These are phyloP conservation scores for Serendipita vermifera DNA, from an alignment of 768 basidiomycete genomes.

Conservation along the genomic window DNA sequence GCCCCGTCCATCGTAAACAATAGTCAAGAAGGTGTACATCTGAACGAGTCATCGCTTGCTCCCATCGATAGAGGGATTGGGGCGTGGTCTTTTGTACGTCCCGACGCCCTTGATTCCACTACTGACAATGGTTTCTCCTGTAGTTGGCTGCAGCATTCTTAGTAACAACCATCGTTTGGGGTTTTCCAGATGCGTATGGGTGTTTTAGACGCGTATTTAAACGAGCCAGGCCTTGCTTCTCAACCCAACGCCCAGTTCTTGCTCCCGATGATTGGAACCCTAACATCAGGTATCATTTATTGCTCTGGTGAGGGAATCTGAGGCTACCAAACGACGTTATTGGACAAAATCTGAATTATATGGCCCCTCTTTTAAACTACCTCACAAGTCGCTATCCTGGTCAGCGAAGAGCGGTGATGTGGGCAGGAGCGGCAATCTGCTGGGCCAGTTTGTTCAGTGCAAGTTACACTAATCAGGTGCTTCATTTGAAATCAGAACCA, in stretches of 20 bases:
- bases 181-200: constrained; percentile 22
- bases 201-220: constrained; percentile 24
- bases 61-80: constrained; percentile 19
- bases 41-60: constrained; percentile 15
- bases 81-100: constrained; percentile 23
- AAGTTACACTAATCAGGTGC: constrained; percentile 21
- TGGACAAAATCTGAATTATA: too few species aligned
- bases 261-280: constrained; percentile 23
- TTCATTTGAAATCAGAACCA: neutral
- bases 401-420: constrained; percentile 17
- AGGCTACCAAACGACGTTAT: too few species aligned
- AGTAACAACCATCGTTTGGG: constrained; percentile 23
- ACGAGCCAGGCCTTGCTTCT: constrained; percentile 17
- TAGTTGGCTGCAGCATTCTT: constrained; percentile 22
- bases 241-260: constrained; percentile 19
- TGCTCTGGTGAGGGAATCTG: constrained; percentile 20
- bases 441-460: constrained; percentile 21
- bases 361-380: too few species aligned
- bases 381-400: constrained; percentile 18
- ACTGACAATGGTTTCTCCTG: neutral
- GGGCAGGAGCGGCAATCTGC: constrained; percentile 19
- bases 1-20: too few species aligned
- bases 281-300: constrained; percentile 24
- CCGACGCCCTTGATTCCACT: neutral
- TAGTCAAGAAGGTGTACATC: too few species aligned